Base-by-base conservation (phyloP, 1,284 basidiomycete genomes). In the Boletus semigastroideus region DNA sequence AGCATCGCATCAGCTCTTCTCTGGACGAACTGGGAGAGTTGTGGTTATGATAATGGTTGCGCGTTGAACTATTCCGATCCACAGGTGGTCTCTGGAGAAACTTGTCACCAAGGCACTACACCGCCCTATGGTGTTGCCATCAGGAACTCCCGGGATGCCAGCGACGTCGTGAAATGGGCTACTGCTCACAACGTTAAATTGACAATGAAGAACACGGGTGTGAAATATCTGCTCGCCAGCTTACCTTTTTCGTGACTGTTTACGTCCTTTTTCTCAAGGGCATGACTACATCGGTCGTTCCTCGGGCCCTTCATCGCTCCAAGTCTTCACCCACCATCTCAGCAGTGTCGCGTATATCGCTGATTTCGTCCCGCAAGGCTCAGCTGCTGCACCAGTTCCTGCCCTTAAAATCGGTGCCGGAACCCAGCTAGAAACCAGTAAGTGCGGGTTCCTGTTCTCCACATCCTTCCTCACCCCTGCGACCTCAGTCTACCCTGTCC, bases 141-240 rank as follows among this genome's bases (percentile, higher is more conserved):
- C 34, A 42, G 36, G 13, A 53, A 33, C 17, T 59, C 59, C 12
- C 41, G 49, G 27, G 59, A 61, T 13, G 59, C 59, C 9, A 60
- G 59, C n/a, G 20, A 30, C 16, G 4, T 62, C 17, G 28, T 60
- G 16, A 42, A 48, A 5, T 60, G 59, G 59, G 59, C 59, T 13
- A 44, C 49, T 11, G 30, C 30, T 4, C 54, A 60, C 33, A 46
- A 48, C 2, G 42, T 60, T 0, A 62, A 57, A 25, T 22, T 60
- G 5, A 60, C 54, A 4, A 40, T 60, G 10, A 60, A 57, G 50
- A 60, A 60, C 34, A 60, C 60, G 0, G 59, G 60, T 61, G 25
- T 7, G 46, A 34, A 34, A 6, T 44, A n/a, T 8, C 22, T 9
- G 22, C 28, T 19, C 8, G 6, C 4, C 2, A 1, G 11, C 19